These are phyloP conservation scores for Daldinia decipiens DNA, from an alignment of 495 filamentous ascomycete species.

Conservation along the genomic window DNA sequence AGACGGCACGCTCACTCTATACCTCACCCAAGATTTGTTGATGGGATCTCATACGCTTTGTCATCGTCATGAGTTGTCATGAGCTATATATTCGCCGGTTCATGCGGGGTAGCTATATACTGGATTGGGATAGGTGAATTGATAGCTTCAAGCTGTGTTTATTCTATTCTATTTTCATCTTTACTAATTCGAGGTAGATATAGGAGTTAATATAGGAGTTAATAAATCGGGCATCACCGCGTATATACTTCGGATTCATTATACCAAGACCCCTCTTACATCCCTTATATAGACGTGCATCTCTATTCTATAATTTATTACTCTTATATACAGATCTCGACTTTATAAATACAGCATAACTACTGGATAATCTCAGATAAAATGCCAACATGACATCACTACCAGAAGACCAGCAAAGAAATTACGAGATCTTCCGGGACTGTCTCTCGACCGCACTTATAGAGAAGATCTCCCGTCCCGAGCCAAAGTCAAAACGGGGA, in stretches of 20 bases:
- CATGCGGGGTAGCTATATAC: constrained; percentile 17
- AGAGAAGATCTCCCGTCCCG: constrained; percentile 59
- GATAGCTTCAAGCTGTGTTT: background rate
- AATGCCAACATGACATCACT: constrained; percentile 17
- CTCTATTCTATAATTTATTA: background rate
- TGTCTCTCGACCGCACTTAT: constrained; percentile 61
- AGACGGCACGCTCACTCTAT: background rate
- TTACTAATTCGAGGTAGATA: background rate
- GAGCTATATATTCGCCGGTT: background rate
- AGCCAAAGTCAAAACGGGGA: constrained; percentile 57
- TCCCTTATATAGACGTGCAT: background rate
- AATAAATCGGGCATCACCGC: background rate
- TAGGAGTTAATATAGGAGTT: background rate
- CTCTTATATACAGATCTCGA: background rate
- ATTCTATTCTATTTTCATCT: background rate
- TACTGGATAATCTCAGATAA: background rate
- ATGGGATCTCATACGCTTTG: constrained; percentile 4
- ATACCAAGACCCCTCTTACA: constrained; percentile 2
- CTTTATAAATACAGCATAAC: background rate
- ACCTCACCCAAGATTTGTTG: constrained; percentile 4
- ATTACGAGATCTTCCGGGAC: constrained; percentile 78
- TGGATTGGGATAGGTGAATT: constrained; percentile 23
- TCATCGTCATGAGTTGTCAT: constrained; percentile 21
- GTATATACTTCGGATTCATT: background rate
- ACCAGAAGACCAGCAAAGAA: constrained; percentile 50